Evolutionary conservation across 148 eudicot species (phyloP), one percentile per base, ranked within the genome.

Genomic region (Vaccinium myrtillus): DNA sequence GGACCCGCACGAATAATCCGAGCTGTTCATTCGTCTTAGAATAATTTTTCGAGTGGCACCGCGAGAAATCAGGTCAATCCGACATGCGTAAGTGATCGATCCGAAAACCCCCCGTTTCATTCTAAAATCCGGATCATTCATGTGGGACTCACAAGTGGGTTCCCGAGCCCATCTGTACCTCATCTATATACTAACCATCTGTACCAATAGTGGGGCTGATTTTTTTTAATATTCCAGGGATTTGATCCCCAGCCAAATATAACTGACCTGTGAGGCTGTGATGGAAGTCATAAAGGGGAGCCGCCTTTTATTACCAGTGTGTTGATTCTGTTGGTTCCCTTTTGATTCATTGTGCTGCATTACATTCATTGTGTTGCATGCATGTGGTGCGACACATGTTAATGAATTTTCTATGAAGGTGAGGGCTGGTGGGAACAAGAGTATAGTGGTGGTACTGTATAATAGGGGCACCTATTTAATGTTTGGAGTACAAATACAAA

Each of bases 291-390:
- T 51, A 55, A 39, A 67, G 27, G 39, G 7, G 58, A 84, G 85
- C 89, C 87, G 87, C 87, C 84, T 48, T 87, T 77, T 78, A 87
- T 87, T 87, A 84, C 89, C 82, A 53, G 70, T 25, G 46, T 16
- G n/a, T 9, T 18, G 74, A 13, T 51, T 23, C 13, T 56, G 53
- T 76, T 51, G 77, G 61, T 43, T 6, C 18, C 6, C 50, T 81
- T 23, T 61, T 18, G 19, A 69, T 69, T 3, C 74, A 69, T 27
- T 6, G 5, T 30, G 6, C 13, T 25, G 74, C 19, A 8, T 50
- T 4, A 27, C 74, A 69, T 67, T 69, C 32, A 69, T 27, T 69
- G 43, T 69, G 74, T 69, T 30, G 74, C 39, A 30, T 30, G 74
- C 74, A 13, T 69, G 74, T 69, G 19, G 39, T 69, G 74, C 14